Conservation (phyloP, 176 grass and related monocot genomes). For the Saccharum officinarum region DNA sequence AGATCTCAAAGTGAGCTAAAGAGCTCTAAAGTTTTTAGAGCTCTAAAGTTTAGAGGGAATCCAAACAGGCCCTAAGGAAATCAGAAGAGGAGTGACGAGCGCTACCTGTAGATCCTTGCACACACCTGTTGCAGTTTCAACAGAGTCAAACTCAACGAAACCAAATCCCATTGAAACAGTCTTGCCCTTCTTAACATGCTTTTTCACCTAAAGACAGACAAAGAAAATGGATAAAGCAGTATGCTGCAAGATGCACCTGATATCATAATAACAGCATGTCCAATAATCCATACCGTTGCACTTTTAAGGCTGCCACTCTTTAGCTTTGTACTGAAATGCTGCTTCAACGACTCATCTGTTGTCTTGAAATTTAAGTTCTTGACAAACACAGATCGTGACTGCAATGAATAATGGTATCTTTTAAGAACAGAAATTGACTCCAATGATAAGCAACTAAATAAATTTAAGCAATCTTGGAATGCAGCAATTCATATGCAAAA, state of each 20-base stretch:
- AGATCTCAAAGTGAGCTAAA: too few species aligned
- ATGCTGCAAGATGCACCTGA: neutral
- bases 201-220: slow-evolving; percentile 49
- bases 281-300: slow-evolving; percentile 59
- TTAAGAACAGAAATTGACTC: neutral
- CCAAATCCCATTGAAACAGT: slow-evolving; percentile 93
- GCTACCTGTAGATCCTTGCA: slow-evolving; percentile 94
- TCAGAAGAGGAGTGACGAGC: neutral
- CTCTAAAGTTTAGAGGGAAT: too few species aligned
- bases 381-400: slow-evolving; percentile 92
- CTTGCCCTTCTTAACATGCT: slow-evolving; percentile 88
- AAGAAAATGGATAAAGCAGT: slow-evolving; percentile 29
- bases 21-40: too few species aligned
- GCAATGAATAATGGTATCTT: slow-evolving; percentile 39
- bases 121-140: slow-evolving; percentile 80
- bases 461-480: neutral
- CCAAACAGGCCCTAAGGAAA: too few species aligned
- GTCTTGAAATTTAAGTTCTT: slow-evolving; percentile 99
- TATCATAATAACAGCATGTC: slow-evolving; percentile 30
- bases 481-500: neutral
- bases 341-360: slow-evolving; percentile 69
- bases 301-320: slow-evolving; percentile 78
- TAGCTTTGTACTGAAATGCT: slow-evolving; percentile 80
- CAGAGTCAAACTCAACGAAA: slow-evolving; percentile 90
- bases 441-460: slow-evolving; percentile 24